phyloP scores from a whole-genome alignment of 495 filamentous ascomycete genomes.

The Copromyces sp. region DNA sequence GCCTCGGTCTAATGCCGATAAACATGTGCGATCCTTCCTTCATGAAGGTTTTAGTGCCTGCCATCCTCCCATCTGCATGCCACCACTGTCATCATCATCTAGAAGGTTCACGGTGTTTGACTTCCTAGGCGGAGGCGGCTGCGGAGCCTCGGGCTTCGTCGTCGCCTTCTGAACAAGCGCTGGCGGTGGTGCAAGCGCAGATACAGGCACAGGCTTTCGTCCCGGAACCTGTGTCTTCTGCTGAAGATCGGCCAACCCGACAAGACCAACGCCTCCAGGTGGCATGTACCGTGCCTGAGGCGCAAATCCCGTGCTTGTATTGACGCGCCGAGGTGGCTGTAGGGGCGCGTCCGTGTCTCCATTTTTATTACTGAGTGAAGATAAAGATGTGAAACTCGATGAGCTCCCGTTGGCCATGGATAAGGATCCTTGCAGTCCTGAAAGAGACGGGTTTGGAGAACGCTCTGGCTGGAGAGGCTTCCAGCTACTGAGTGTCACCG shows the following conservation, averaged over 20 bases:
- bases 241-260: slow-evolving; percentile 8
- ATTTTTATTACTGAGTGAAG: slow-evolving; percentile 2
- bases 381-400: not conserved
- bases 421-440: not conserved
- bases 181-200: not conserved
- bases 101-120: slow-evolving; percentile 26
- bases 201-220: slow-evolving; percentile 10
- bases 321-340: slow-evolving; percentile 6
- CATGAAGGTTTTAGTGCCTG: slow-evolving; percentile 35
- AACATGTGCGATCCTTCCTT: not conserved
- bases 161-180: not conserved
- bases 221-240: slow-evolving; percentile 5
- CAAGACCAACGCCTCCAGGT: slow-evolving; percentile 16
- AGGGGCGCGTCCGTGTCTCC: slow-evolving; percentile 1
- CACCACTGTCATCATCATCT: slow-evolving; percentile 25
- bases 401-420: not conserved
- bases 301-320: slow-evolving; percentile 8
- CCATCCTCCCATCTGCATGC: slow-evolving; percentile 35
- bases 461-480: not conserved
- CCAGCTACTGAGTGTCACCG: not conserved
- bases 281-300: slow-evolving; percentile 4
- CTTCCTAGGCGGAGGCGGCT: slow-evolving; percentile 17
- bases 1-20: not conserved
- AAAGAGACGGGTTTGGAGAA: slow-evolving; percentile 1
- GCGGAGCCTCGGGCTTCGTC: slow-evolving; percentile 1